These are phyloP conservation scores for Kodamaea derodonti DNA, from an alignment of 1,139 yeast genomes.

Conservation along the genomic window DNA sequence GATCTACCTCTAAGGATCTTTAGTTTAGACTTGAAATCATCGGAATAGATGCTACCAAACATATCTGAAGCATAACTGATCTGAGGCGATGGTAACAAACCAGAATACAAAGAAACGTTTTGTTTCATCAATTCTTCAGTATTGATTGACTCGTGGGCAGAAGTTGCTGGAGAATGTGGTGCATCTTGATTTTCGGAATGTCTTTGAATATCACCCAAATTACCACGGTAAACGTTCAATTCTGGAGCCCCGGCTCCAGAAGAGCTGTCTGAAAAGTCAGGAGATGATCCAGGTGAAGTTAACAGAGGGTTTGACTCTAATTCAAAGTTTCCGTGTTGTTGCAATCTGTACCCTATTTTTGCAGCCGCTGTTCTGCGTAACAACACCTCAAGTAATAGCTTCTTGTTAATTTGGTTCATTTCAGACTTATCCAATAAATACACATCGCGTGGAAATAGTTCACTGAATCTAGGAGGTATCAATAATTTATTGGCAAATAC, in stretches of 20 bases:
- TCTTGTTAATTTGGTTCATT: conserved; percentile 27
- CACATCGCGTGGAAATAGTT: conserved; percentile 29
- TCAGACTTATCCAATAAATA: conserved; percentile 22
- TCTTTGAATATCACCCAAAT: not conserved
- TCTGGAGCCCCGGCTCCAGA: conserved; percentile 1
- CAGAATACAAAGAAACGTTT: conserved; percentile 31
- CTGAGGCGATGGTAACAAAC: conserved; percentile 38
- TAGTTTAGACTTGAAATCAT: conserved; percentile 1
- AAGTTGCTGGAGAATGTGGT: conserved; percentile 3
- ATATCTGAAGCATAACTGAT: conserved; percentile 32
- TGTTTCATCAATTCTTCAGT: conserved; percentile 32
- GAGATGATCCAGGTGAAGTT: conserved; percentile 1
- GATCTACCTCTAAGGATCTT: not conserved
- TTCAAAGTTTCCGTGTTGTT: conserved; percentile 13
- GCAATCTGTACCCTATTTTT: conserved; percentile 36
- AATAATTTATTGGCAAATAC: conserved; percentile 22
- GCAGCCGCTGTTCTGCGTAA: conserved; percentile 43
- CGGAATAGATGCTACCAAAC: conserved; percentile 19
- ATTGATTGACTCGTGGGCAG: conserved; percentile 23
- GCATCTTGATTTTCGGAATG: not conserved
- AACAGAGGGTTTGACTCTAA: conserved; percentile 9
- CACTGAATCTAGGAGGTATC: conserved; percentile 26
- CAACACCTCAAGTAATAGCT: conserved; percentile 34
- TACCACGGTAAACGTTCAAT: not conserved
- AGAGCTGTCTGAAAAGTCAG: not conserved